Conservation (phyloP, 129 eudicot genomes). For the Flaveria ramosissima region DNA sequence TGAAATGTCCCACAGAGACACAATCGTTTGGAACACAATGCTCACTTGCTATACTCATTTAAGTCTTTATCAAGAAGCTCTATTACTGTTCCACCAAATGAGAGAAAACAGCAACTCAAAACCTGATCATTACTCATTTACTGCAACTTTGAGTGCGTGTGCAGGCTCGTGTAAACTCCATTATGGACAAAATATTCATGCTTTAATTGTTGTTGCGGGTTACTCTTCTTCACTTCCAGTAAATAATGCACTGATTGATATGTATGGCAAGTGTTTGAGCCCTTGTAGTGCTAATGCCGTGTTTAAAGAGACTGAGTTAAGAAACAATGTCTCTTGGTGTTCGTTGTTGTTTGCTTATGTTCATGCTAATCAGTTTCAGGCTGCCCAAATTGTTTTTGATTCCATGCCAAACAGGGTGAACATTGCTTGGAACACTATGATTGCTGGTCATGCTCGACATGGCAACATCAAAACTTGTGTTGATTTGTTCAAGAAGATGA, state of each 20-base stretch:
- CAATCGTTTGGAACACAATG: conserved; percentile 81
- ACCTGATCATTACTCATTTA: conserved; percentile 71
- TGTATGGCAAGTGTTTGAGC: conserved; percentile 73
- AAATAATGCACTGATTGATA: conserved; percentile 69
- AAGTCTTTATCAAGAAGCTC: conserved; percentile 59
- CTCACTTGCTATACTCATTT: conserved; percentile 59
- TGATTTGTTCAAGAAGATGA: conserved; percentile 58
- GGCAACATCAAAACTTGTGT: conserved; percentile 50
- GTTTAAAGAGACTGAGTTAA: conserved; percentile 56
- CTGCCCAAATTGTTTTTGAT: conserved; percentile 45
- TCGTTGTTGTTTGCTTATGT: conserved; percentile 71
- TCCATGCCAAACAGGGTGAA: conserved; percentile 60
- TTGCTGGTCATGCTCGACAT: conserved; percentile 57
- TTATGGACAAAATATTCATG: conserved; percentile 57
- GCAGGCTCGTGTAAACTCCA: conserved; percentile 49
- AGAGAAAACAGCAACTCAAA: conserved; percentile 33
- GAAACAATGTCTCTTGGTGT: conserved; percentile 80
- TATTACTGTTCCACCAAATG: conserved; percentile 56
- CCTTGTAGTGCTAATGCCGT: conserved; percentile 47
- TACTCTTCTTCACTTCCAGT: conserved; percentile 49
- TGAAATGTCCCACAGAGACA: conserved; percentile 69
- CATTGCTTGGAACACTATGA: conserved; percentile 78
- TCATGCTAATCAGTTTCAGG: conserved; percentile 46
- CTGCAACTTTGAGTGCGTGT: conserved; percentile 62
- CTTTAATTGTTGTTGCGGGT: conserved; percentile 51